Evolutionary conservation across 805 yeast genomes (phyloP).

Genomic region (Geotrichum ghanense): DNA sequence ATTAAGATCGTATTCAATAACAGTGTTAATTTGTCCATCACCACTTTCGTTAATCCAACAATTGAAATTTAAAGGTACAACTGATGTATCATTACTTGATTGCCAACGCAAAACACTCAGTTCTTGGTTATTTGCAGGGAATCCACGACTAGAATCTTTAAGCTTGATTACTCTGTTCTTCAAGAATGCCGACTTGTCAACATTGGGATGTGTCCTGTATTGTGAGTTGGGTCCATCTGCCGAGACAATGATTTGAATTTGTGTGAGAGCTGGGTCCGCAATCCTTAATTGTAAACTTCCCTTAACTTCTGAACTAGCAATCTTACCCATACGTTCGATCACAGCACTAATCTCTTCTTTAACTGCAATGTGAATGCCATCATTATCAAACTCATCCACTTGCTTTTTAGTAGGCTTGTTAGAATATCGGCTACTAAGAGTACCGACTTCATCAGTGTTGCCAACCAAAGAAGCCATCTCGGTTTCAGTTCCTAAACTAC

Average conservation of each 20-base stretch:
- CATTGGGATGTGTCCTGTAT: conserved; percentile 93
- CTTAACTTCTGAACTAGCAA: conserved; percentile 54
- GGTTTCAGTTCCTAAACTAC: conserved; percentile 20
- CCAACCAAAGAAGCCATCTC: conserved; percentile 23
- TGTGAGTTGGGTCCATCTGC: conserved; percentile 45
- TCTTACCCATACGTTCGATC: conserved; percentile 70
- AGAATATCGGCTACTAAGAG: conserved; percentile 14
- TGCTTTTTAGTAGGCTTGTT: conserved; percentile 11
- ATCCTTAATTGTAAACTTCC: conserved; percentile 87
- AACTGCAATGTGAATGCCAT: conserved; percentile 69
- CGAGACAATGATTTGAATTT: conserved; percentile 48
- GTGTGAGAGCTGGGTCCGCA: conserved; percentile 60
- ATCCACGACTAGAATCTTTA: conserved; percentile 65
- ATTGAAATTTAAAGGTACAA: conserved; percentile 62
- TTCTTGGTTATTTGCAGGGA: conserved; percentile 86
- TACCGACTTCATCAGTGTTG: conserved; percentile 12
- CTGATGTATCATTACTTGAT: conserved; percentile 42
- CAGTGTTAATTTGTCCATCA: conserved; percentile 54
- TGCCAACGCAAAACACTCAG: conserved; percentile 93
- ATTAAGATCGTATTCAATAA: conserved; percentile 77
- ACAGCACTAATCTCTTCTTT: conserved; percentile 71
- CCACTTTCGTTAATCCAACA: conserved; percentile 71
- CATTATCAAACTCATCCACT: conserved; percentile 32
- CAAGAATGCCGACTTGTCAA: conserved; percentile 65
- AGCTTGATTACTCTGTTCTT: conserved; percentile 49